A percentile compares a stretch with the other conserved stretches of the same genome.
Evolutionary conservation across 345 rosid species (phyloP).

Genomic region (Arabidopsis arenosa): DNA sequence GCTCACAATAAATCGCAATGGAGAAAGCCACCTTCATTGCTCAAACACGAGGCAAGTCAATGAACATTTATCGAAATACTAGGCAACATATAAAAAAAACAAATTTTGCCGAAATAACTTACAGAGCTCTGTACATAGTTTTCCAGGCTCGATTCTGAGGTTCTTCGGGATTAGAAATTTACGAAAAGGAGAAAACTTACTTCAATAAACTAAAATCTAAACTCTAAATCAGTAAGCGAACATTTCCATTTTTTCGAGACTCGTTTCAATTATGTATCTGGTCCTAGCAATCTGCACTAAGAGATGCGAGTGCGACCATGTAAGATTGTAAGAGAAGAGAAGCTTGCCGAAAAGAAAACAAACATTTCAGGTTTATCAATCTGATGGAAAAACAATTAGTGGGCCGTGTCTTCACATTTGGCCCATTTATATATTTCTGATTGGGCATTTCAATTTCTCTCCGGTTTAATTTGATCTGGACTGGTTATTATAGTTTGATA

Average conservation of each 20-base stretch:
- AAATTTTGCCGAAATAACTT: constrained; percentile 25
- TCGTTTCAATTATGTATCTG: constrained; percentile 13
- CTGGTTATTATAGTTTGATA: background rate
- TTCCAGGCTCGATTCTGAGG: background rate
- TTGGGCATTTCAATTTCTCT: background rate
- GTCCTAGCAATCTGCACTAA: constrained; percentile 9
- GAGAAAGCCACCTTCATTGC: constrained; percentile 31
- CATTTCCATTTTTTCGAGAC: background rate
- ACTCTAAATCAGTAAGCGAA: background rate
- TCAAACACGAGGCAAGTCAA: constrained; percentile 20
- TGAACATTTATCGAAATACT: background rate
- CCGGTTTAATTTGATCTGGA: constrained; percentile 1
- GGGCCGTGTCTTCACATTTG: constrained; percentile 25
- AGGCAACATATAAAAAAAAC: constrained; percentile 9
- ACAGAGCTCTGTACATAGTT: constrained; percentile 47
- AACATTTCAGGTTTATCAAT: constrained; percentile 4
- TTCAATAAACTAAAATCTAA: background rate
- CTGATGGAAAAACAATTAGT: background rate
- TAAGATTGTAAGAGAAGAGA: background rate
- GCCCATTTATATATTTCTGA: background rate
- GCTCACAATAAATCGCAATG: constrained; percentile 22
- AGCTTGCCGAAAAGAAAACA: background rate
- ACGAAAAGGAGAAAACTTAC: constrained; percentile 31
- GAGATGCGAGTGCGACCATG: constrained; percentile 22
- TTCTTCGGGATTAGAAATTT: constrained; percentile 2